Evolutionary conservation across 2,329 filamentous ascomycete genomes (phyloP), one percentile per base, ranked within the genome.

Genomic region (Aspergillus carbonarius): DNA sequence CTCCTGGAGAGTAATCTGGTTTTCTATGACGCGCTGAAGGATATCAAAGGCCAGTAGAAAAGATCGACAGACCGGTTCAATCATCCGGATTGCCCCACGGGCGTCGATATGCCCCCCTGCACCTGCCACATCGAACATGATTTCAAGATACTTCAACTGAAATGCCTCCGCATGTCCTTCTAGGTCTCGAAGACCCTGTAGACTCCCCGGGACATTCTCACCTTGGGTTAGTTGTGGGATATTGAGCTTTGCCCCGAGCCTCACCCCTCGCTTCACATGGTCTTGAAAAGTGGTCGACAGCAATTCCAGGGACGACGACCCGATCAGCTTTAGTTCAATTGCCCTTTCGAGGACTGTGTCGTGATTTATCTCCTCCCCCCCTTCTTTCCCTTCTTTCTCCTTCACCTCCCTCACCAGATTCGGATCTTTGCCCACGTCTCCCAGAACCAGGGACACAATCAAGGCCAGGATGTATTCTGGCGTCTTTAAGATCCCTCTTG

Each of bases 371-470:
- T 50, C n/a, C 25, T 40, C 8, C 34, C 10, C 20, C 30, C 39
- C 15, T n/a, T 3, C 17, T 1, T 8, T n/a, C 10, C 13, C 9
- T 20, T 47, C n/a, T 39, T 27, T 15, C 1, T 20, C 44, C 1
- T 7, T 17, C 34, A 52, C 37, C 10, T 30, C 13, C 5, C 12
- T 18, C 5, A 27, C 50, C 27, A 52, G 50, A 0, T 13, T 5
- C 13, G 70, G 61, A 40, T 76, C 73, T 48, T 77, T 78, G n/a
- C 76, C 75, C n/a, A 77, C 61, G 50, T 78, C 74, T 39, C 76
- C 75, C 34, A 77, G 67, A 3, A 76, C 54, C 55, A 76, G 70
- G 5, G 73, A 68, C 12, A 72, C 63, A 20, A 78, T 62, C 23
- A 77, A 63, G 0, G 69, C 65, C 48, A 71, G 66, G 17, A 76